phyloP scores from a whole-genome alignment of 2,329 filamentous ascomycete species.

The Colletotrichum tropicale region DNA sequence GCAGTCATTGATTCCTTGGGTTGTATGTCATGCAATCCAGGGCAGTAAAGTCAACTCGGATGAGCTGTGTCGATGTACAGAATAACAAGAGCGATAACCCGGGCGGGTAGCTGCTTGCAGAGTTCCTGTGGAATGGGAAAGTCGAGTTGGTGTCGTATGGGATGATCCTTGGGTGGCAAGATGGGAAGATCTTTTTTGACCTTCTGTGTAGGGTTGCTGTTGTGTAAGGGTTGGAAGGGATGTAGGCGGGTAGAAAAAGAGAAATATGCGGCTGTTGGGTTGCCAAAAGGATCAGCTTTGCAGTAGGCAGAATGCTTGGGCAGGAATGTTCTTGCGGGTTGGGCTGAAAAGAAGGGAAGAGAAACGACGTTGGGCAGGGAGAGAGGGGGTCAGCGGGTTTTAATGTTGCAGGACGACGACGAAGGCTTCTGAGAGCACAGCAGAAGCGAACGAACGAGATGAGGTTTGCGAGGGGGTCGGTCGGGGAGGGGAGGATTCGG shows the following conservation, averaged over 20 bases:
- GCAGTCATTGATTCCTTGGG: slow-evolving; percentile 54
- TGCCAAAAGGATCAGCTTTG: slow-evolving; percentile 20
- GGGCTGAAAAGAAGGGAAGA: slow-evolving; percentile 39
- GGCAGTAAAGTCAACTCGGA: slow-evolving; percentile 13
- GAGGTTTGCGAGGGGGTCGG: slow-evolving; percentile 6
- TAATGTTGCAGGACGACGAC: slow-evolving; percentile 31
- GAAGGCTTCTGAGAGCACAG: neutral
- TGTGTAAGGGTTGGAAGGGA: slow-evolving; percentile 18
- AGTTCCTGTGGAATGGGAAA: slow-evolving; percentile 5
- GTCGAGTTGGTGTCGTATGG: slow-evolving; percentile 9
- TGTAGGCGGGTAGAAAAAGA: slow-evolving; percentile 19
- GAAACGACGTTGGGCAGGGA: slow-evolving; percentile 38
- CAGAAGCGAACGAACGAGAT: slow-evolving; percentile 17
- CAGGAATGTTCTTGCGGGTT: slow-evolving; percentile 28
- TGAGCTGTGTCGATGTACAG: slow-evolving; percentile 11
- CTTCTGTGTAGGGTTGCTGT: slow-evolving; percentile 13
- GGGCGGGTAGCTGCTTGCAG: slow-evolving; percentile 12
- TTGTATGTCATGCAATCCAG: slow-evolving; percentile 27
- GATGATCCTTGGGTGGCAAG: slow-evolving; percentile 23
- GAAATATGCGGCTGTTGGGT: slow-evolving; percentile 16
- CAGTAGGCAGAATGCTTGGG: slow-evolving; percentile 27
- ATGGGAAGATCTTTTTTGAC: slow-evolving; percentile 19
- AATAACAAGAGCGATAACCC: slow-evolving; percentile 1
- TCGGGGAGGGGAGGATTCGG: slow-evolving; percentile 11
- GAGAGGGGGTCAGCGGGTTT: slow-evolving; percentile 43